Base-by-base conservation (phyloP, 2,329 filamentous ascomycete genomes). In the Curvularia lunata region DNA sequence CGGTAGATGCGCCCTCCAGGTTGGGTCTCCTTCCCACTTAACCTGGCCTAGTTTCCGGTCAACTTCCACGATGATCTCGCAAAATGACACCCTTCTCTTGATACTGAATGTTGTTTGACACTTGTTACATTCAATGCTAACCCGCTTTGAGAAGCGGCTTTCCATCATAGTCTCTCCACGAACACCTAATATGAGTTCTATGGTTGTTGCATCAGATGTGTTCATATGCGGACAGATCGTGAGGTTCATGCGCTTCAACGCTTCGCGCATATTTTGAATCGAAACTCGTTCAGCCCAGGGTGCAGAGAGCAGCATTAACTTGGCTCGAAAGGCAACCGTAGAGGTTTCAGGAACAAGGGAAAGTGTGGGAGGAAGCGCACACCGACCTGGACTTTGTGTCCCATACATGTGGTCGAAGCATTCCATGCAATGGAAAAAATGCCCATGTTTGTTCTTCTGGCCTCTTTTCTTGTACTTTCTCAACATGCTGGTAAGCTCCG, bases 1-100 rank as follows among this genome's bases (percentile, higher is more conserved):
- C 16, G 32, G 32, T 16, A 49, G 47, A 49, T 49, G 47, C 21
- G 47, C 47, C 19, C 47, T 38, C 47, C 47, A 53, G 16, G 41
- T 46, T 21, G 51, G 51, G 18, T 47, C 51, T 3, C 23, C 32
- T n/a, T 38, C 42, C 32, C 21, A 27, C 32, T 30, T 47, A 13
- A 47, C 23, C 5, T 30, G 32, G 10, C 51, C 51, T 18, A 53
- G 25, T 21, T 23, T 53, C 13, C 51, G 42, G 21, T 38, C 34
- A 18, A 53, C 25, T 21, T 53, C 51, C 32, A 53, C 7, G 4
- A 40, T 21, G 7, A 47, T 16, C 30, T 46, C 32, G 25, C 13
- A 1, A 7, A 18, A 30, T 10, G 42, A n/a, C 5, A 38, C 4
- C 16, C 27, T 16, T 13, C 32, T 18, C 30, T 37, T 40, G 3